These are phyloP conservation scores for Kitagawia praeruptora DNA, from an alignment of 129 eudicot genomes.

Conservation along the genomic window DNA sequence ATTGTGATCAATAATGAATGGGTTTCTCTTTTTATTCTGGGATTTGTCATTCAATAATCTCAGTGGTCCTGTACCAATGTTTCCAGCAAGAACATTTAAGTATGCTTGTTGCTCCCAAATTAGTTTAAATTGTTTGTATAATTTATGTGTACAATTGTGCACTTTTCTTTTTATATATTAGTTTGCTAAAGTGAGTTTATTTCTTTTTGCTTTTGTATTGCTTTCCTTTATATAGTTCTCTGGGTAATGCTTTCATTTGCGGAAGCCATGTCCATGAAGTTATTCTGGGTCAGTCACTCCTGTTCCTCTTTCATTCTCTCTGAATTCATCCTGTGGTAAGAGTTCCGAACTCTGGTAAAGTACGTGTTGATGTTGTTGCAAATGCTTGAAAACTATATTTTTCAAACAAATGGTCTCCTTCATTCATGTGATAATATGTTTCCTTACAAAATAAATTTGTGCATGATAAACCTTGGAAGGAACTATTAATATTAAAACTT, in stretches of 20 bases:
- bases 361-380: too few species aligned
- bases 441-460: neutral
- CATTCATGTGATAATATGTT: too few species aligned
- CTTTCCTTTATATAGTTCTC: conserved; percentile 33
- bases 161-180: neutral
- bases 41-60: conserved; percentile 98
- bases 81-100: conserved; percentile 85
- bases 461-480: neutral
- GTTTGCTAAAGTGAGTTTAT: neutral
- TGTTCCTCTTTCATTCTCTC: too few species aligned
- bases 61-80: conserved; percentile 92
- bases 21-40: conserved; percentile 32
- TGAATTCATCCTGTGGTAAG: too few species aligned
- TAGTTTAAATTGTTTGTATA: neutral
- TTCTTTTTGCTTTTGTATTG: conserved; percentile 3
- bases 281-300: too few species aligned
- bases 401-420: too few species aligned
- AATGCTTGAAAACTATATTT: too few species aligned
- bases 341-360: too few species aligned
- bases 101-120: conserved; percentile 23
- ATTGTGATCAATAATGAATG: conserved; percentile 19
- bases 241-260: too few species aligned
- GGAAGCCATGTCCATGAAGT: too few species aligned
- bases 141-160: neutral
- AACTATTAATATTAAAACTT: neutral